Evolutionary conservation across 83 land plant genomes (phyloP).

Genomic region (Thuja plicata): DNA sequence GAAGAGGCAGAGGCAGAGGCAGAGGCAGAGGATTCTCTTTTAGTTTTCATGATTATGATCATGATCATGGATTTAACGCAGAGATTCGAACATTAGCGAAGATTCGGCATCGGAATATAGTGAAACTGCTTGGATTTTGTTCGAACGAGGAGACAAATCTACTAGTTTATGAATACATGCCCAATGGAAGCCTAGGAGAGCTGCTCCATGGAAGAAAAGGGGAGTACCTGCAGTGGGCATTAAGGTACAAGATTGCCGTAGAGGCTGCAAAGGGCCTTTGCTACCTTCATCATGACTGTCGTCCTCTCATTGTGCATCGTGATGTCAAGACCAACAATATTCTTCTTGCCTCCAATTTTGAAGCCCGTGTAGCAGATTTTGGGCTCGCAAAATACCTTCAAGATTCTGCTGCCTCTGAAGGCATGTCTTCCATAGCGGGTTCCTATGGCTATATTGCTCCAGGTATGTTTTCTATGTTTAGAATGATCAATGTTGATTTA

Average conservation of each 20-base stretch:
- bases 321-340: conserved; percentile 59
- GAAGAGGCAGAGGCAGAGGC: neutral
- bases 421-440: conserved; percentile 60
- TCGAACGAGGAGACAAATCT: conserved; percentile 39
- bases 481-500: neutral
- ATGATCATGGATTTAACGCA: conserved; percentile 55
- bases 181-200: conserved; percentile 55
- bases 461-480: conserved; percentile 20
- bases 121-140: conserved; percentile 44
- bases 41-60: conserved; percentile 13
- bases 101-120: conserved; percentile 54
- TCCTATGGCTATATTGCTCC: conserved; percentile 67
- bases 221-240: conserved; percentile 36
- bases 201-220: conserved; percentile 42
- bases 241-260: conserved; percentile 43
- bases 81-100: conserved; percentile 50
- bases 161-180: conserved; percentile 58
- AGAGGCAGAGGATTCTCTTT: conserved; percentile 14
- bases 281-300: conserved; percentile 61
- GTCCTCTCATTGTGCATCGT: conserved; percentile 42
- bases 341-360: conserved; percentile 39
- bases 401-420: conserved; percentile 29
- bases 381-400: conserved; percentile 54
- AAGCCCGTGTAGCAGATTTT: conserved; percentile 54
- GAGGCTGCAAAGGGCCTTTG: conserved; percentile 50